Evolutionary conservation across 1,139 yeast species (phyloP), one percentile per base, ranked within the genome.

Genomic region (Debaryomyces singareniensis): DNA sequence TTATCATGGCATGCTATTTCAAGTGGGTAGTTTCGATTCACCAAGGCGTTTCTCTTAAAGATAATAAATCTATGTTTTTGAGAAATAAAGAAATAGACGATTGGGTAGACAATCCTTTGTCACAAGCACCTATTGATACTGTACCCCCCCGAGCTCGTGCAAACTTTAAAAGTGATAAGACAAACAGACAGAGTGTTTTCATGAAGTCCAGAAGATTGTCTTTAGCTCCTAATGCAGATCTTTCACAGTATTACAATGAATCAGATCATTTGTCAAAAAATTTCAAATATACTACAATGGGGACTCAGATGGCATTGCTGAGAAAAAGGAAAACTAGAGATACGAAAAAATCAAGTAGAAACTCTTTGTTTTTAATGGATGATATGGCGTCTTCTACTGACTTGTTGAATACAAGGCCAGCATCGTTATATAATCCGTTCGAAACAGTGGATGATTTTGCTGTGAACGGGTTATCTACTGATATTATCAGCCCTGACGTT

Each of bases 1-100:
- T 91, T 47, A 35, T 81, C 12, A 67, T 89, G 58, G 97, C 97
- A 1, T 79, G 93, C 53, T 86, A 86, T 53, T 91, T 82, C 63
- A 76, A 81, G 42, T 89, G 96, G 95, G 61, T 76, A 34, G 59
- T 89, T 24, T 71, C 94, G 7, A 75, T 78, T 31, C 67, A 61
- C 28, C 96, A 87, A 58, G 96, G 97, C 39, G 93, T 91, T 2
- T 71, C 72, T 34, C 62, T 62, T 20, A 61, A 78, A 34, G 74
- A 74, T 45, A 65, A 56, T 26, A 68, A 66, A 40, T 52, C 61
- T 23, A 59, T 70, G 70, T 58, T 56, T 10, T 58, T 58, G 34
- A 55, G 75, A 39, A 62, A 76, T 41, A 70, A 73, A 39, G 81
- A 75, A 40, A 78, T 86, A 37, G 95, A 84, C 43, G 72, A 74